These are phyloP conservation scores for Carallia pectinifolia DNA, from an alignment of 345 rosid species.

Conservation along the genomic window DNA sequence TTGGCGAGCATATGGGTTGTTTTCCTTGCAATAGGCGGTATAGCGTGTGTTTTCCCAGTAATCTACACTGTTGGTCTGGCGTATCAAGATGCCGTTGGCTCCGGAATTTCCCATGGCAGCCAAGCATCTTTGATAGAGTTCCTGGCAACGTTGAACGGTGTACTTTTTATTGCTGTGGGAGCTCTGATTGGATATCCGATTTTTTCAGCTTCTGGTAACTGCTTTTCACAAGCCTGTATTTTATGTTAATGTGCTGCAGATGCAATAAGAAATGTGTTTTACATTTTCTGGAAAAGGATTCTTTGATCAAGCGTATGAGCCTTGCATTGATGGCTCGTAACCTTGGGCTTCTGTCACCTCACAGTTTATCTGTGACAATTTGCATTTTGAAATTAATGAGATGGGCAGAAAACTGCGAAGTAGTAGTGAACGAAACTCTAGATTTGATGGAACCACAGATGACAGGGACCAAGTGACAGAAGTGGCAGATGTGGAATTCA, in stretches of 20 bases:
- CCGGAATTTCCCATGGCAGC: constrained; percentile 36
- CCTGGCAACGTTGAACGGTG: constrained; percentile 49
- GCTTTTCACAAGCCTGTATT: not conserved
- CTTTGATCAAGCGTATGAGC: no score
- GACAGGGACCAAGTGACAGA: no score
- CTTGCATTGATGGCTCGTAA: no score
- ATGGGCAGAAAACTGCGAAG: no score
- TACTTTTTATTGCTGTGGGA: constrained; percentile 66
- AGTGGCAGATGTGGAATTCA: no score
- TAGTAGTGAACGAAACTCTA: no score
- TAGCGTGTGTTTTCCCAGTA: constrained; percentile 53
- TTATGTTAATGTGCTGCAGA: not conserved
- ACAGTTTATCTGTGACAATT: no score
- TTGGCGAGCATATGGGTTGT: constrained; percentile 86
- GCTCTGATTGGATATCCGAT: constrained; percentile 69
- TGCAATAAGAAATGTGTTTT: not conserved
- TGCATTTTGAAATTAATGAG: no score
- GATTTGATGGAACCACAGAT: no score
- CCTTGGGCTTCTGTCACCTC: no score
- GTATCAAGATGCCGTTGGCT: constrained; percentile 49
- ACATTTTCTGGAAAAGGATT: not conserved
- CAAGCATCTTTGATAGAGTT: constrained; percentile 47
- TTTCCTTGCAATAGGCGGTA: constrained; percentile 69
- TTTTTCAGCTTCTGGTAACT: constrained; percentile 74
- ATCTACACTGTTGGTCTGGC: constrained; percentile 57